Percentiles rank a stretch among this genome's conserved stretches.
Conservation (phyloP, 495 filamentous ascomycete genomes). For the Penicillium dipodomyicola region DNA sequence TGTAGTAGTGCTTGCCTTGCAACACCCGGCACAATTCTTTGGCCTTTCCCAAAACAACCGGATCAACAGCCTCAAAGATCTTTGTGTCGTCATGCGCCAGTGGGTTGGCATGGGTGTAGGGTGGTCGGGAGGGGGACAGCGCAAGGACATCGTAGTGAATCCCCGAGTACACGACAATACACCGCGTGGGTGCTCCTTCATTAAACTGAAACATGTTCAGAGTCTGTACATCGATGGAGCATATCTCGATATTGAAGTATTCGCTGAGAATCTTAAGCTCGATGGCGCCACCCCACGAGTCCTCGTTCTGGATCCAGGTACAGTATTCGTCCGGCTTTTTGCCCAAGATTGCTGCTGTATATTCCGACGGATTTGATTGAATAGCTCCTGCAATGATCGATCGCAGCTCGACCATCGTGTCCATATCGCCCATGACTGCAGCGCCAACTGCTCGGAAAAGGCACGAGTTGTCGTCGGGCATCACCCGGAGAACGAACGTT, state of each 20-base stretch:
- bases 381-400: constrained; percentile 81
- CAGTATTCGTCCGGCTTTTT: constrained; percentile 75
- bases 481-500: constrained; percentile 79
- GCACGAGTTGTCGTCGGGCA: constrained; percentile 97
- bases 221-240: constrained; percentile 74
- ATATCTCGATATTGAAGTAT: constrained; percentile 85
- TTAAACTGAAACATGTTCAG: constrained; percentile 74
- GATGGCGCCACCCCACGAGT: constrained; percentile 90
- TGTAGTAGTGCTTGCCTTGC: constrained; percentile 77
- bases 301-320: constrained; percentile 73
- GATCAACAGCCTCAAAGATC: constrained; percentile 69
- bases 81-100: constrained; percentile 73
- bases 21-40: constrained; percentile 69
- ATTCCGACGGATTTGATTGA: constrained; percentile 65
- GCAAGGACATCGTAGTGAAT: constrained; percentile 96
- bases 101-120: constrained; percentile 53
- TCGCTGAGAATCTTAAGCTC: constrained; percentile 83
- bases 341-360: constrained; percentile 73
- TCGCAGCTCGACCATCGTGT: constrained; percentile 73
- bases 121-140: constrained; percentile 62
- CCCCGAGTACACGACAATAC: constrained; percentile 86
- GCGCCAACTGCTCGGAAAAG: constrained; percentile 87
- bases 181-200: constrained; percentile 65
- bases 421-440: constrained; percentile 68
- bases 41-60: constrained; percentile 66